Percentiles rank a stretch among this genome's conserved stretches.
phyloP scores from a whole-genome alignment of 2,329 filamentous ascomycete species.

The Helicocarpus griseus region DNA sequence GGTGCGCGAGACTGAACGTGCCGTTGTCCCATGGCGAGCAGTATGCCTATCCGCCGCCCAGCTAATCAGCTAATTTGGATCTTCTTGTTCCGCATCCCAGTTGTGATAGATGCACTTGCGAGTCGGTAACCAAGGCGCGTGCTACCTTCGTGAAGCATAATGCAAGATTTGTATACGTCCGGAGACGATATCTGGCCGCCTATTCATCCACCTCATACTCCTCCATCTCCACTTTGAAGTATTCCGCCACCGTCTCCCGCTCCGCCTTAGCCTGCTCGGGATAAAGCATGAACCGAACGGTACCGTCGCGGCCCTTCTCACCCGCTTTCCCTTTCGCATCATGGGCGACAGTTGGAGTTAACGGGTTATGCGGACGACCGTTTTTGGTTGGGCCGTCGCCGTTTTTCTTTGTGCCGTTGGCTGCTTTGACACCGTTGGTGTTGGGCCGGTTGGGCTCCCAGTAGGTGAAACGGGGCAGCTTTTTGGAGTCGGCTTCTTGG shows the following conservation, averaged over 20 bases:
- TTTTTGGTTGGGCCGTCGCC: constrained; percentile 11
- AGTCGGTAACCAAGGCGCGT: neutral
- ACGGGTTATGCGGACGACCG: constrained; percentile 20
- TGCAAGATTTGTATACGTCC: neutral
- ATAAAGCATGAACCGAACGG: constrained; percentile 83
- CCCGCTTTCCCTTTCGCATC: constrained; percentile 34
- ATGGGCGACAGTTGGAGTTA: constrained; percentile 38
- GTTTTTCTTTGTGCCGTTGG: constrained; percentile 19
- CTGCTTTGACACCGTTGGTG: constrained; percentile 10
- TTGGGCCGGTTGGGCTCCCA: constrained; percentile 28
- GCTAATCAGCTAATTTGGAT: neutral
- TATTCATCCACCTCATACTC: constrained; percentile 41
- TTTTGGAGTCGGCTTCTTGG: constrained; percentile 59
- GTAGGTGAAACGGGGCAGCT: constrained; percentile 54
- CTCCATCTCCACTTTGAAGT: constrained; percentile 68
- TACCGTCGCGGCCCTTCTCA: constrained; percentile 53
- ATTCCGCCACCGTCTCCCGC: constrained; percentile 55
- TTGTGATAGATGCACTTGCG: neutral
- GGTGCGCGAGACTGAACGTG: neutral
- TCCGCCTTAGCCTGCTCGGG: constrained; percentile 65
- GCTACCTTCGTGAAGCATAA: neutral
- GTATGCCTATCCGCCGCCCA: neutral
- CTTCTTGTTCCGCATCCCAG: no score
- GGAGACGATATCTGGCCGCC: neutral
- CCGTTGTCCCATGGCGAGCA: neutral